phyloP scores from a whole-genome alignment of 495 filamentous ascomycete species.

The Lasiosphaeria hispida region DNA sequence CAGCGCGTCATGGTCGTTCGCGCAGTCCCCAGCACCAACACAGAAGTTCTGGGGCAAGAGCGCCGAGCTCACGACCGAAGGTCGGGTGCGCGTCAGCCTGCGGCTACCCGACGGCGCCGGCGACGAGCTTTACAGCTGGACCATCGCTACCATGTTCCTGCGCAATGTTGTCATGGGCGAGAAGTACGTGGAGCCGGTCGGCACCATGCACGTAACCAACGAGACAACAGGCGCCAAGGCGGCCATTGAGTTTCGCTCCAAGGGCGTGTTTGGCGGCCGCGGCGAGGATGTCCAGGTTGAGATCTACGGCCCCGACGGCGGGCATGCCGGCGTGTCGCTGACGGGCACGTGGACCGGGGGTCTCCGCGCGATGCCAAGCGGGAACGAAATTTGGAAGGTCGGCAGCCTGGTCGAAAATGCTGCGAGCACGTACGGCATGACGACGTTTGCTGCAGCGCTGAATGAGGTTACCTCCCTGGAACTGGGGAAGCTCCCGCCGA shows the following conservation, averaged over 20 bases:
- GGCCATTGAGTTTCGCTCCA: slow-evolving; percentile 79
- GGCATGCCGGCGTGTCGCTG: slow-evolving; percentile 59
- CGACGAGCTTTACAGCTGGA: slow-evolving; percentile 82
- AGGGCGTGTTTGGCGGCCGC: slow-evolving; percentile 94
- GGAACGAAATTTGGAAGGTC: slow-evolving; percentile 71
- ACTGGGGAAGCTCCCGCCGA: slow-evolving; percentile 65
- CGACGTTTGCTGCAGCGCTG: slow-evolving; percentile 76
- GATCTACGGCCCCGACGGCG: slow-evolving; percentile 62
- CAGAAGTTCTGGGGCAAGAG: slow-evolving; percentile 99
- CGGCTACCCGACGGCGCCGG: slow-evolving; percentile 53
- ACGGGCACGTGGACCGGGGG: slow-evolving; percentile 80
- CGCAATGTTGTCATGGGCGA: slow-evolving; percentile 97
- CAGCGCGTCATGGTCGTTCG: slow-evolving; percentile 73
- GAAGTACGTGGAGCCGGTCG: slow-evolving; percentile 96
- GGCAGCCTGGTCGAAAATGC: slow-evolving; percentile 74
- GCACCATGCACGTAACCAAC: slow-evolving; percentile 75
- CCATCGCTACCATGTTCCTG: slow-evolving; percentile 79
- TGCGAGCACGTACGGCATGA: slow-evolving; percentile 78
- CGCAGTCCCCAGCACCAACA: slow-evolving; percentile 80
- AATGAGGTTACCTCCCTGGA: slow-evolving; percentile 89
- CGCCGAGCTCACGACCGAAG: slow-evolving; percentile 87
- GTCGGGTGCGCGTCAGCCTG: slow-evolving; percentile 71
- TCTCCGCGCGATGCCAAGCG: slow-evolving; percentile 60
- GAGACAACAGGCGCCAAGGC: slow-evolving; percentile 79
- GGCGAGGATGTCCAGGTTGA: slow-evolving; percentile 84